Conservation (phyloP, 2,329 filamentous ascomycete species). For the Colletotrichum abscissum region DNA sequence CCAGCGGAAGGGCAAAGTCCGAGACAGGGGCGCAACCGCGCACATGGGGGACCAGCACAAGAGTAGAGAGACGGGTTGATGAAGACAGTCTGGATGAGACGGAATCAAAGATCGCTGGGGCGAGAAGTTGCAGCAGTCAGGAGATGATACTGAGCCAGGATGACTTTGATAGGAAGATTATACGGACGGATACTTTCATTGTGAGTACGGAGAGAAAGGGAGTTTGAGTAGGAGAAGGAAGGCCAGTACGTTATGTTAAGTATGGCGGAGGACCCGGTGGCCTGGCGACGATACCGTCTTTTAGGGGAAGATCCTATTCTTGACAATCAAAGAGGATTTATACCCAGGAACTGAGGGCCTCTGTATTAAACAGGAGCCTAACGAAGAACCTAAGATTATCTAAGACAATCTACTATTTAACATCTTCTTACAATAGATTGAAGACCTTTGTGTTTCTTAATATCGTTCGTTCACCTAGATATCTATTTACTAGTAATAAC, state of each 20-base stretch:
- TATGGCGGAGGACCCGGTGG: too few species aligned
- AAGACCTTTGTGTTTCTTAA: too few species aligned
- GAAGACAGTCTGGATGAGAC: neutral
- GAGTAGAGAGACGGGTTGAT: neutral
- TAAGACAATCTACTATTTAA: too few species aligned
- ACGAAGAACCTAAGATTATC: too few species aligned
- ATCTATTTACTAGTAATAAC: too few species aligned
- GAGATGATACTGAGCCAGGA: neutral
- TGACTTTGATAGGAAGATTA: neutral
- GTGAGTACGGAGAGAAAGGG: neutral
- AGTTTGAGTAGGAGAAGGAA: neutral
- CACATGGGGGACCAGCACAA: neutral
- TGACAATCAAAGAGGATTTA: too few species aligned
- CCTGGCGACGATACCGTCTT: too few species aligned
- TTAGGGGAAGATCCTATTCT: too few species aligned
- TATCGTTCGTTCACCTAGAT: too few species aligned
- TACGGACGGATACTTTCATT: neutral
- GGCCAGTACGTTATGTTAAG: neutral
- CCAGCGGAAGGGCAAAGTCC: neutral
- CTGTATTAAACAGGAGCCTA: too few species aligned
- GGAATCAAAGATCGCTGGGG: neutral
- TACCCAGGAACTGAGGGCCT: too few species aligned
- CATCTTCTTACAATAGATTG: too few species aligned
- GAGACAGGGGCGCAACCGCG: neutral
- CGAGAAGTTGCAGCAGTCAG: neutral